Percentiles rank a stretch among this genome's conserved stretches.
phyloP scores from a whole-genome alignment of 1,139 yeast species.

The Pichia sp. region DNA sequence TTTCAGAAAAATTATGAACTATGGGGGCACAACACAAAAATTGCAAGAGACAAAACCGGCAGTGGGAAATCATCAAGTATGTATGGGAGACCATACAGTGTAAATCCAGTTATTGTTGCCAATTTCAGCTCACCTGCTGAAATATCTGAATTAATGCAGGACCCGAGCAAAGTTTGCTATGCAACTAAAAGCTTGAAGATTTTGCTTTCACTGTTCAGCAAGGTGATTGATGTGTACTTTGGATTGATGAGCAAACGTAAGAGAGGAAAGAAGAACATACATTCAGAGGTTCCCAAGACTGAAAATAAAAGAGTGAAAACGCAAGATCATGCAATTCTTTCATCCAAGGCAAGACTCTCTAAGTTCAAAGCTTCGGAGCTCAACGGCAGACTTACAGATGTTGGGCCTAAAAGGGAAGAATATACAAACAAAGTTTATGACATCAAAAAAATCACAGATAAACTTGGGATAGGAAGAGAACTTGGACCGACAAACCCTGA shows the following conservation, averaged over 20 bases:
- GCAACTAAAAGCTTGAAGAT: constrained; percentile 31
- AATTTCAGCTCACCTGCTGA: constrained; percentile 34
- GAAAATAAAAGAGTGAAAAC: constrained; percentile 2
- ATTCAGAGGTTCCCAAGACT: background rate
- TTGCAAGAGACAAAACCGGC: constrained; percentile 17
- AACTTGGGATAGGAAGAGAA: background rate
- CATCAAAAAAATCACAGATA: constrained; percentile 5
- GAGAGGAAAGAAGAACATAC: background rate
- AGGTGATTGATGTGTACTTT: constrained; percentile 33
- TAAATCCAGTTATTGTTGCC: constrained; percentile 40
- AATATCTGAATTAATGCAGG: constrained; percentile 41
- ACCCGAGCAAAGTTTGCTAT: constrained; percentile 37
- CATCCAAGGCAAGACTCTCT: constrained; percentile 7
- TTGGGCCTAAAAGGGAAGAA: background rate
- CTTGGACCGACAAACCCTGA: too few relatives aligned
- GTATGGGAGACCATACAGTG: constrained; percentile 33
- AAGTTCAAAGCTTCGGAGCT: constrained; percentile 2
- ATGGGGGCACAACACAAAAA: constrained; percentile 13
- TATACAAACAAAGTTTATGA: constrained; percentile 5
- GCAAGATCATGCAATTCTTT: constrained; percentile 1
- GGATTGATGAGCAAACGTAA: constrained; percentile 5
- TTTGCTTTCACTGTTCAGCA: constrained; percentile 34
- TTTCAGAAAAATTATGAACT: constrained; percentile 18
- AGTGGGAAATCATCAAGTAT: constrained; percentile 12
- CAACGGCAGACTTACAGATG: constrained; percentile 5